Evolutionary conservation across 768 basidiomycete genomes (phyloP), one percentile per base, ranked within the genome.

Genomic region (Pulveroboletus sp.): DNA sequence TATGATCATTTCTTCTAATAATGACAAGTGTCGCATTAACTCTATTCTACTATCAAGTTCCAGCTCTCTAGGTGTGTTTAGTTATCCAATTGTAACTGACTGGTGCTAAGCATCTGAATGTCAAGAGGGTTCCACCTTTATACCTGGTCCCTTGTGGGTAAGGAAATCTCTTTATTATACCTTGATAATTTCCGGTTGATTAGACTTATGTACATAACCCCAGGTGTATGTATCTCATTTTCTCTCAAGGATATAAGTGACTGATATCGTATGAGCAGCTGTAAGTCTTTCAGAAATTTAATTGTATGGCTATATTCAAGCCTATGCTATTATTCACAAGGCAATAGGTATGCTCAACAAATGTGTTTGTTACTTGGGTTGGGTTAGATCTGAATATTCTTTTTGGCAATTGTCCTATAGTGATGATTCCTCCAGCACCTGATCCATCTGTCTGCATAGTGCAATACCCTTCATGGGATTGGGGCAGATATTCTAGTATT

Each of bases 71-170:
- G 21, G 21, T 21, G 21, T 21, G 21, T 21, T 21, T 21, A 21
- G n/a, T 21, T 21, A 21, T 21, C 21, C 21, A 21, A 21, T 2
- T 21, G 21, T 21, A 21, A 21, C 21, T 21, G 21, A 21, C 21
- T 21, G 21, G 21, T 2, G 21, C 21, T 21, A 21, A 21, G 21
- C 21, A 21, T 24, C 27, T 7, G 10, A 39, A 39, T 11, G 10
- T 35, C 5, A 24, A 54, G 51, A 0, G 7, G 51, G 54, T 14
- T 17, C 42, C 11, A 27, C 31, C 10, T 48, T 53, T 6, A 10
- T 54, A 5, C 43, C 46, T 9, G 54, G 54, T 35, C 51, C 54
- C 24, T 32, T 55, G 15, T 31, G 39, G 33, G 54, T 55, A 4
- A 32, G 43, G 21, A 21, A 1, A 10, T 28, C 17, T 21, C 31